These are phyloP conservation scores for Podaxis rugospora DNA, from an alignment of 768 basidiomycete species.

Conservation along the genomic window DNA sequence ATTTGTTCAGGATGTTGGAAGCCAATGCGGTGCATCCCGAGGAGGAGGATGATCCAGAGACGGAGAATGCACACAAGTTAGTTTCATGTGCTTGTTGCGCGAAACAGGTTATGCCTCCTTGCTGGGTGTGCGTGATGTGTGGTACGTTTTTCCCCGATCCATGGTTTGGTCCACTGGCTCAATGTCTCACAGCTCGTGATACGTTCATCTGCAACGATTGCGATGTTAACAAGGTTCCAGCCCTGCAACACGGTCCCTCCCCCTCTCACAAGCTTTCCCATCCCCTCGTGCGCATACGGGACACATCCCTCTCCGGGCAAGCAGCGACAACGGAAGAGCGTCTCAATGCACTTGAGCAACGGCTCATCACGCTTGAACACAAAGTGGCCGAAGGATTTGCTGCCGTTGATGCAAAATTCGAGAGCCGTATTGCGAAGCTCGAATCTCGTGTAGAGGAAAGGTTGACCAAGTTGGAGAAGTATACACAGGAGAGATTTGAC, in stretches of 20 bases:
- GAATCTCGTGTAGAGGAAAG: conserved; percentile 21
- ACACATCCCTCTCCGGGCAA: conserved; percentile 15
- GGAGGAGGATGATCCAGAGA: background rate
- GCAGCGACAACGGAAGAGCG: conserved; percentile 20
- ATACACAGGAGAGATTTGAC: conserved; percentile 19
- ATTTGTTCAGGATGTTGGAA: conserved; percentile 21
- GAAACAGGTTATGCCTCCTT: conserved; percentile 17
- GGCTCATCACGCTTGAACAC: conserved; percentile 24
- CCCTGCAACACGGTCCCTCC: conserved; percentile 12
- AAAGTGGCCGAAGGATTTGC: conserved; percentile 24
- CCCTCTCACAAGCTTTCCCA: conserved; percentile 20
- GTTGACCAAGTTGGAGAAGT: conserved; percentile 20
- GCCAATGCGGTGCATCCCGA: conserved; percentile 1
- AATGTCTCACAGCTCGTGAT: conserved; percentile 18
- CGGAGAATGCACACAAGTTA: conserved; percentile 7
- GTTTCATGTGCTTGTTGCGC: conserved; percentile 17
- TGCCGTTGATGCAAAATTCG: conserved; percentile 17
- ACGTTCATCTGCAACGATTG: conserved; percentile 28
- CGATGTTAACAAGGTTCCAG: conserved; percentile 15
- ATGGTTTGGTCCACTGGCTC: background rate
- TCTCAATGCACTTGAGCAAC: conserved; percentile 24
- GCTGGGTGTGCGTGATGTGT: conserved; percentile 21
- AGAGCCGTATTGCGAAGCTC: conserved; percentile 22
- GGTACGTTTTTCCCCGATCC: conserved; percentile 11
- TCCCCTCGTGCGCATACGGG: conserved; percentile 25